Conservation (phyloP, 257 asterid genomes). For the Nicotiana paniculata region DNA sequence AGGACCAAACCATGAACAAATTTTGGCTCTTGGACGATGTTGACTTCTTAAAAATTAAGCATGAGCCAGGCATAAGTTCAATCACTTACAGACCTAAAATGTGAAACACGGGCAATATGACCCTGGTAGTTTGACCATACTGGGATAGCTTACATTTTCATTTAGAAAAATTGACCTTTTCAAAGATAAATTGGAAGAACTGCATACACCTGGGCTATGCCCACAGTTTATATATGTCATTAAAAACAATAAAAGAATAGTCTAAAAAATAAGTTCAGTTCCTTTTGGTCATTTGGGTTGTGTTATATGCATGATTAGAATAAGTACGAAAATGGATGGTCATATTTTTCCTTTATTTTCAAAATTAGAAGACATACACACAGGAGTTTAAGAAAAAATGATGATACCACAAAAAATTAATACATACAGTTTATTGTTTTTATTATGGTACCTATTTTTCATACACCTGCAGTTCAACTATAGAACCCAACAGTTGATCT, state of each 20-base stretch:
- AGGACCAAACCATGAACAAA: background rate
- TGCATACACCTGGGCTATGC: background rate
- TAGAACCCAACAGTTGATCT: background rate
- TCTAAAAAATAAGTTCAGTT: background rate
- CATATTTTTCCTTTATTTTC: background rate
- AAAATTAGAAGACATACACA: background rate
- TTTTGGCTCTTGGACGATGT: background rate
- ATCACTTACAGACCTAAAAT: background rate
- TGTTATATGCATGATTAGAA: background rate
- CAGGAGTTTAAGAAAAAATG: background rate
- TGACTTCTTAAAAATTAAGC: background rate
- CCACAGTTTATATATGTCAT: background rate
- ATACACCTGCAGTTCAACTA: background rate
- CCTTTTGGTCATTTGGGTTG: background rate
- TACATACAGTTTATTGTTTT: background rate
- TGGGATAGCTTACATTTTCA: conserved; percentile 3
- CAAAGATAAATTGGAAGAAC: background rate
- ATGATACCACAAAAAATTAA: background rate
- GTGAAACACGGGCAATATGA: background rate
- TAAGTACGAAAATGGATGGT: background rate
- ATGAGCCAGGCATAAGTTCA: background rate
- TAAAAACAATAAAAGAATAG: background rate
- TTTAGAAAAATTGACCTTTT: background rate
- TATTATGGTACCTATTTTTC: background rate
- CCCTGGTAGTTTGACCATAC: background rate